Conservation (phyloP, 2,329 filamentous ascomycete species). For the Chaetomium globosum region DNA sequence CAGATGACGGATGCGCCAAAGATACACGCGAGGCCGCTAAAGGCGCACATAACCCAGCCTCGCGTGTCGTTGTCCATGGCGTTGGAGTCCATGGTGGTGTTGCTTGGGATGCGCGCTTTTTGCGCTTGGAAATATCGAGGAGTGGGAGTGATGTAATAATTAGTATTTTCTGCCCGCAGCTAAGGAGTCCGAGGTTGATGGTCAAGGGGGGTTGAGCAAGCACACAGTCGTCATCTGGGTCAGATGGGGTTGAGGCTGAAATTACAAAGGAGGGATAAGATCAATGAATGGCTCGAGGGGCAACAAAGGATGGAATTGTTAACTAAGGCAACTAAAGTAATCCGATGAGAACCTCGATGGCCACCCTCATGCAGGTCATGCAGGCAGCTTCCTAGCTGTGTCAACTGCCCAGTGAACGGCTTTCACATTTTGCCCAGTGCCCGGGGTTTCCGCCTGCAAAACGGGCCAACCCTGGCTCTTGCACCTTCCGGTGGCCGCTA, state of each 20-base stretch:
- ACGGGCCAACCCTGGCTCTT: slow-evolving; percentile 15
- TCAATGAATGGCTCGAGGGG: slow-evolving; percentile 12
- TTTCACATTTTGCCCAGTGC: neutral
- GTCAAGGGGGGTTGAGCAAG: neutral
- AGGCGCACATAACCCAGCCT: slow-evolving; percentile 90
- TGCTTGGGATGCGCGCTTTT: slow-evolving; percentile 17
- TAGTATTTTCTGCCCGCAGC: neutral
- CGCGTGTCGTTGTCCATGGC: slow-evolving; percentile 76
- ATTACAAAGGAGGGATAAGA: neutral
- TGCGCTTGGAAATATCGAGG: neutral
- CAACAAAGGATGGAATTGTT: slow-evolving; percentile 10
- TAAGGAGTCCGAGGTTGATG: neutral
- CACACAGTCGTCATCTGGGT: neutral
- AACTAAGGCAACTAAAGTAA: neutral
- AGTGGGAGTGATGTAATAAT: neutral
- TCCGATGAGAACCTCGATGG: slow-evolving; percentile 28
- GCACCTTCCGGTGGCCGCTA: neutral
- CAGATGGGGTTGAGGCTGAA: neutral
- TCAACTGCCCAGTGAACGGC: neutral
- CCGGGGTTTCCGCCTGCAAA: slow-evolving; percentile 3
- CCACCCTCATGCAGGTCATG: neutral
- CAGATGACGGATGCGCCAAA: slow-evolving; percentile 83
- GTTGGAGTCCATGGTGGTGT: slow-evolving; percentile 45
- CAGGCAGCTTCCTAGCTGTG: too few species aligned
- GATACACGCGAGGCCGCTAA: slow-evolving; percentile 74